These are phyloP conservation scores for Acrocalymma vagum DNA, from an alignment of 2,329 filamentous ascomycete genomes.

Conservation along the genomic window DNA sequence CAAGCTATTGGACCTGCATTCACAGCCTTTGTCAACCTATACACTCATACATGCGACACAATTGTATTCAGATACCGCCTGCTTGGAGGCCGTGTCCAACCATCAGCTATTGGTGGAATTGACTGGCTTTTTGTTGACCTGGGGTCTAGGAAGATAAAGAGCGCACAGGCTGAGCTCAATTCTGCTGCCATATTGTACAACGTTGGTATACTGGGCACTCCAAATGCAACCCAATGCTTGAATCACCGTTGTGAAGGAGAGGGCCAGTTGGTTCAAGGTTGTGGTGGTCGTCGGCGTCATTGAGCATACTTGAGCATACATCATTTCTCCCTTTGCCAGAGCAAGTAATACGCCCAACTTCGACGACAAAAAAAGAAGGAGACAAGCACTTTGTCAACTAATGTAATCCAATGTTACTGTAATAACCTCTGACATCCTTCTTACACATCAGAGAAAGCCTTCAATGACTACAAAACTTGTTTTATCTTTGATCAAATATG, in stretches of 20 bases:
- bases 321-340: too few relatives aligned
- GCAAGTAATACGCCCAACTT: too few relatives aligned
- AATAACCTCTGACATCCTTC: too few relatives aligned
- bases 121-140: constrained; percentile 2
- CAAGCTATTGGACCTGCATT: not conserved
- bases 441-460: too few relatives aligned
- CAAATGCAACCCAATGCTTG: constrained; percentile 1
- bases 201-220: not conserved
- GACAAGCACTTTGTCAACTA: too few relatives aligned
- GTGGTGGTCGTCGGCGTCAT: not conserved
- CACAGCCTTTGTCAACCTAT: constrained; percentile 1
- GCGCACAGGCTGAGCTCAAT: not conserved
- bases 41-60: constrained; percentile 3
- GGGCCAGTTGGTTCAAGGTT: constrained; percentile 2
- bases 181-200: constrained; percentile 1
- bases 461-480: too few relatives aligned
- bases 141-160: constrained; percentile 1
- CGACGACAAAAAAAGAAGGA: too few relatives aligned
- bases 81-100: not conserved
- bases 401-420: too few relatives aligned
- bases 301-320: too few relatives aligned
- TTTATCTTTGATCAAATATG: too few relatives aligned
- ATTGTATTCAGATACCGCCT: constrained; percentile 1
- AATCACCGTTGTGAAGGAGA: constrained; percentile 1
- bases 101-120: constrained; percentile 1